Conservation (phyloP, 1,284 basidiomycete species). For the Cutaneotrichosporon daszewskae region DNA sequence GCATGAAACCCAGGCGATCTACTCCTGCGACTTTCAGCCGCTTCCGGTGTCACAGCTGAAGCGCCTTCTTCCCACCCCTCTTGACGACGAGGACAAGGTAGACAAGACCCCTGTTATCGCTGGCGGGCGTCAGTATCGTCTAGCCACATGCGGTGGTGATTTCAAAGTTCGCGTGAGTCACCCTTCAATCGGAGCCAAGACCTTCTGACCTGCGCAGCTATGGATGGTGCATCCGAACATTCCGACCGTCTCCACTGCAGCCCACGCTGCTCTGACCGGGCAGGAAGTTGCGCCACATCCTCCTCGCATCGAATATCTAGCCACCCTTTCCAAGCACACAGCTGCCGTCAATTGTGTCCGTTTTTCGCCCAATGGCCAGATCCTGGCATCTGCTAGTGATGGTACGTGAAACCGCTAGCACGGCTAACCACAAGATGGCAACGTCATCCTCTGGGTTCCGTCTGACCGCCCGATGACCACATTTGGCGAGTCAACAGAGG, state of each 20-base stretch:
- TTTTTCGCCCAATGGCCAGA: slow-evolving; percentile 91
- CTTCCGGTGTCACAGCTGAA: slow-evolving; percentile 49
- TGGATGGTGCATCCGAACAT: slow-evolving; percentile 95
- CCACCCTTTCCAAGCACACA: slow-evolving; percentile 87
- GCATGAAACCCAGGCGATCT: slow-evolving; percentile 89
- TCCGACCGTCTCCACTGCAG: slow-evolving; percentile 52
- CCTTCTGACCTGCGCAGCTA: slow-evolving; percentile 58
- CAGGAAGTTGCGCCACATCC: slow-evolving; percentile 55
- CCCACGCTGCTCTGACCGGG: slow-evolving; percentile 56
- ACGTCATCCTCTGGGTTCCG: slow-evolving; percentile 92
- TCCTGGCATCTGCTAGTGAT: slow-evolving; percentile 89
- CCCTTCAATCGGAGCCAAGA: too few species aligned
- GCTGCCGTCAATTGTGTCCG: slow-evolving; percentile 94
- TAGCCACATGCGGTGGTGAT: slow-evolving; percentile 94
- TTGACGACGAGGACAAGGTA: slow-evolving; percentile 26
- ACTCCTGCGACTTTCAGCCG: slow-evolving; percentile 89
- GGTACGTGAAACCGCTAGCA: slow-evolving; percentile 55
- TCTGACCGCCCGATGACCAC: slow-evolving; percentile 66
- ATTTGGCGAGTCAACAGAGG: slow-evolving; percentile 76
- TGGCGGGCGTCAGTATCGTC: slow-evolving; percentile 61
- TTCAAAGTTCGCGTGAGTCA: slow-evolving; percentile 85
- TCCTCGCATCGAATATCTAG: slow-evolving; percentile 91
- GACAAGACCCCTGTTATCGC: slow-evolving; percentile 22
- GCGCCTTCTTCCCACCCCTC: slow-evolving; percentile 42
- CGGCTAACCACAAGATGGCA: slow-evolving; percentile 65